phyloP scores from a whole-genome alignment of 768 basidiomycete species.

The Kwoniella europaea region DNA sequence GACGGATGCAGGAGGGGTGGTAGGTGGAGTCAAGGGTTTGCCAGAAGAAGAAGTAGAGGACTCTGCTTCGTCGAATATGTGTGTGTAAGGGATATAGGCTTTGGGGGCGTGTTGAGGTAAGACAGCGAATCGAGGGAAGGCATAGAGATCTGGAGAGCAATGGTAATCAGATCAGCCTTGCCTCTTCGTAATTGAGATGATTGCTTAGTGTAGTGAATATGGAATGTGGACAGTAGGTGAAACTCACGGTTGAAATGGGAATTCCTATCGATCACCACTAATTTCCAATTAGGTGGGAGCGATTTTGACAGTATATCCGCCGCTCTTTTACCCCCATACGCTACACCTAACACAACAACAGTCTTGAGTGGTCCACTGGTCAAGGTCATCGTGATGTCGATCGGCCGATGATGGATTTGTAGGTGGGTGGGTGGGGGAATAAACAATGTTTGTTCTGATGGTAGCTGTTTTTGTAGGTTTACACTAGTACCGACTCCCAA shows the following conservation, averaged over 20 bases:
- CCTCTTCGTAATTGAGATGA: no score
- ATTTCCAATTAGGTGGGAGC: slow-evolving; percentile 48
- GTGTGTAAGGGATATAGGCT: slow-evolving; percentile 54
- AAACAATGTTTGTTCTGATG: background rate
- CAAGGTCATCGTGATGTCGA: slow-evolving; percentile 12
- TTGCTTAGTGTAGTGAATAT: background rate
- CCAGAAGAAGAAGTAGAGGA: background rate
- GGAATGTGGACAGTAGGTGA: background rate
- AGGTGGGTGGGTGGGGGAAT: background rate
- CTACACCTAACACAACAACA: slow-evolving; percentile 49
- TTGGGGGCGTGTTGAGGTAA: slow-evolving; percentile 49
- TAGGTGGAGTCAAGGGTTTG: slow-evolving; percentile 22
- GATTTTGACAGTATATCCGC: slow-evolving; percentile 36
- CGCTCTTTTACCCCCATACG: slow-evolving; percentile 49
- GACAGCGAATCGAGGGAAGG: slow-evolving; percentile 56
- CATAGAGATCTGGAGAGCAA: slow-evolving; percentile 59
- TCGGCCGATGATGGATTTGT: background rate
- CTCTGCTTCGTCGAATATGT: slow-evolving; percentile 29
- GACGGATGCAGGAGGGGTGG: slow-evolving; percentile 23
- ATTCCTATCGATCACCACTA: slow-evolving; percentile 54
- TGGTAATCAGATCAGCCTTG: no score
- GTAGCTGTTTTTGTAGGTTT: background rate
- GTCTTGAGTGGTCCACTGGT: slow-evolving; percentile 29
- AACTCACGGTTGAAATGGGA: slow-evolving; percentile 55
- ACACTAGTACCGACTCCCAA: no score